These are phyloP conservation scores for Rhodotorula sp. DNA, from an alignment of 1,284 basidiomycete species.

Conservation along the genomic window DNA sequence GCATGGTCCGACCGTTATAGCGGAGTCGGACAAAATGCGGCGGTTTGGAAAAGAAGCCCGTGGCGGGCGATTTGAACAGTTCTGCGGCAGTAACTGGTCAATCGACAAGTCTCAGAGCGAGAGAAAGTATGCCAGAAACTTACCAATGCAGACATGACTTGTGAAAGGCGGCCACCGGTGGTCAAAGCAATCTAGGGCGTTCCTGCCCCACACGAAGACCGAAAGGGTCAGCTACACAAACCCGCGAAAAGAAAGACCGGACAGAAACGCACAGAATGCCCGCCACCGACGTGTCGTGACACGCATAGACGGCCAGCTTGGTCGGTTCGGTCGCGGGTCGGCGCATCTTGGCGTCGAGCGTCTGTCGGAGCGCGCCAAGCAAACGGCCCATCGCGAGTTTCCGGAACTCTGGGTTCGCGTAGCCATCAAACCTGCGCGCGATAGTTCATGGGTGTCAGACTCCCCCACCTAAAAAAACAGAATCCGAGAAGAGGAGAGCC, in stretches of 20 bases:
- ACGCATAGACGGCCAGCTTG: constrained; percentile 36
- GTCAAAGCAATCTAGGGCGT: constrained; percentile 40
- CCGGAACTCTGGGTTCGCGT: constrained; percentile 29
- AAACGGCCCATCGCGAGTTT: constrained; percentile 43
- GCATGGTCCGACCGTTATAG: constrained; percentile 27
- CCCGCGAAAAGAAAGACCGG: background rate
- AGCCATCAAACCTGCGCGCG: constrained; percentile 34
- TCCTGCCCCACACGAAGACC: constrained; percentile 7
- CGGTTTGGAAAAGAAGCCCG: constrained; percentile 7
- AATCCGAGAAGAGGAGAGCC: background rate
- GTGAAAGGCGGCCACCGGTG: constrained; percentile 42
- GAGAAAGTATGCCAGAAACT: background rate
- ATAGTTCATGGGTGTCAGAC: too few species aligned
- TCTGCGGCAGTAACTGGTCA: constrained; percentile 14
- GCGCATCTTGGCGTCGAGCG: constrained; percentile 22
- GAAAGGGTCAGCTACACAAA: background rate
- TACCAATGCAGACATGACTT: constrained; percentile 26
- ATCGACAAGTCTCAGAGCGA: background rate
- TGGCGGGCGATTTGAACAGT: constrained; percentile 16
- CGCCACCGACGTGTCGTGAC: constrained; percentile 42
- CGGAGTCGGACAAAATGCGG: constrained; percentile 34
- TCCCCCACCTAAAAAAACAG: background rate
- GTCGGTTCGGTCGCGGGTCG: constrained; percentile 11
- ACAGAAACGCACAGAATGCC: constrained; percentile 31
- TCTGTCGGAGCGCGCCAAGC: constrained; percentile 25